Conservation (phyloP, 257 asterid species). For the Mitragyna speciosa region DNA sequence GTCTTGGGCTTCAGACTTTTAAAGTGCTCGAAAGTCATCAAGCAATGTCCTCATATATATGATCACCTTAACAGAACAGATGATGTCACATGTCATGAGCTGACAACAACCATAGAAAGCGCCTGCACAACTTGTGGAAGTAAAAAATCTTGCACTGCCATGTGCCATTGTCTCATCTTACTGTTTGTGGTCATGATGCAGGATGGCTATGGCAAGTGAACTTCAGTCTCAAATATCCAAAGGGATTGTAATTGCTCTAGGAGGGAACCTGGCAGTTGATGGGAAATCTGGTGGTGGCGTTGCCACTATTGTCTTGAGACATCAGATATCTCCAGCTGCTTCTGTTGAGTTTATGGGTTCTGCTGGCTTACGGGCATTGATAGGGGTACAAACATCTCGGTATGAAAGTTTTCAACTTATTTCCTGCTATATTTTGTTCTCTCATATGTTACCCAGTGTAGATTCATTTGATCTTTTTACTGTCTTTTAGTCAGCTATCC, state of each 20-base stretch:
- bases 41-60: not conserved
- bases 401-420: slow-evolving; percentile 25
- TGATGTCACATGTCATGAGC: not conserved
- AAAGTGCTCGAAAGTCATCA: not conserved
- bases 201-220: slow-evolving; percentile 96
- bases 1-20: not conserved
- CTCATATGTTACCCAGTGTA: not conserved
- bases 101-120: not conserved
- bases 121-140: not conserved
- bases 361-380: slow-evolving; percentile 71
- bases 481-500: slow-evolving; percentile 68
- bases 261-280: slow-evolving; percentile 80
- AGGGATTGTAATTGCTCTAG: slow-evolving; percentile 58
- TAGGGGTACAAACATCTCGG: slow-evolving; percentile 83
- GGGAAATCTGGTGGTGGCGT: slow-evolving; percentile 77
- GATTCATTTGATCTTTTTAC: slow-evolving; percentile 6
- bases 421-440: slow-evolving; percentile 14
- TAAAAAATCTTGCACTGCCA: not conserved
- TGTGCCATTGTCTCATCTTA: slow-evolving; percentile 17
- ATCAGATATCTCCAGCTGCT: slow-evolving; percentile 69
- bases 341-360: slow-evolving; percentile 76
- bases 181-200: slow-evolving; percentile 38
- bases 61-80: not conserved
- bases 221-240: slow-evolving; percentile 75
- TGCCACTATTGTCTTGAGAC: slow-evolving; percentile 72